Base-by-base conservation (phyloP, 495 filamentous ascomycete species). In the Podospora comata region DNA sequence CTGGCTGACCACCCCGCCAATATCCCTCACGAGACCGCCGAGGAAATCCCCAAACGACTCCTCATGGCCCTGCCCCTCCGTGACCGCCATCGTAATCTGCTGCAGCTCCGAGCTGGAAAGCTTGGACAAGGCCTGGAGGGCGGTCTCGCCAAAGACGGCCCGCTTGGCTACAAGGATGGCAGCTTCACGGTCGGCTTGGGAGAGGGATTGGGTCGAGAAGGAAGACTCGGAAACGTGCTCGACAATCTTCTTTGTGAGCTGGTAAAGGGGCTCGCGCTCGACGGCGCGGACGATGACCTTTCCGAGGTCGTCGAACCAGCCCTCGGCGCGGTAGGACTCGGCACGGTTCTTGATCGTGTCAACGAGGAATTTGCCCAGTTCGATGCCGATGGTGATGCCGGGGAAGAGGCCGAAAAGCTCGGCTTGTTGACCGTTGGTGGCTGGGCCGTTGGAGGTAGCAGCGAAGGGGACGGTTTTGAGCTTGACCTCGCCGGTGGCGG, bases 111-210 rank as follows among this genome's bases (percentile, higher is more conserved):
- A 18, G 28, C 65, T 68, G 28, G 67, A 63, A 13, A 77, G 67
- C 63, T 74, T 75, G 67, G 71, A 73, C 13, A 79, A 65, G 2
- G 79, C 77, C 69, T 72, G 69, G 11, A 81, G 76, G 13, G 79
- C 79, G 26, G 79, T 77, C 64, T 81, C 79, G 53, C 71, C 79
- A 20, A 80, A 58, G 39, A 81, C 63, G 7, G 79, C 79, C 28
- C 79, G 75, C 65, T 80, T 68, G 56, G 53, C 65, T 7, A 72
- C 18, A 15, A 74, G 60, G 66, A 70, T 62, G 32, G 69, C 60
- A 26, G 67, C 71, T 26, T 67, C 55, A n/a, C 65, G 57, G 19
- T 66, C 44, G 53, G 65, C 59, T 19, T 44, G 18, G 55, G 34
- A 48, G 13, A 65, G 2, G 57, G 30, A 18, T 1, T 54, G 58